A percentile compares a stretch with the other conserved stretches of the same genome.
Conservation (phyloP, 2,329 filamentous ascomycete species). For the Seiridium cupressi region DNA sequence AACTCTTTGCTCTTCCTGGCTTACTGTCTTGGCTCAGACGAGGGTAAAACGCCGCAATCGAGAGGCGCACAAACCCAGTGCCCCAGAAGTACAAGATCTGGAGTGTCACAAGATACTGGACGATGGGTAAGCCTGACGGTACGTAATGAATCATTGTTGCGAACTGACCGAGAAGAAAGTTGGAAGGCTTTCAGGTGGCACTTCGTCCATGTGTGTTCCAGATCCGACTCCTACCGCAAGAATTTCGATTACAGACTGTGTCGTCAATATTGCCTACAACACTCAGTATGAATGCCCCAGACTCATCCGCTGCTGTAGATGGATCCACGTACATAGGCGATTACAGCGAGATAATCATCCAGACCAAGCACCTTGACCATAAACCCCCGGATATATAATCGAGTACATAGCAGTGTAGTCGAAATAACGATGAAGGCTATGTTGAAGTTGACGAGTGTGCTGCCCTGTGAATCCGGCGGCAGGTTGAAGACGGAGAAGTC, state of each 20-base stretch:
- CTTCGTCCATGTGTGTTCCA: conserved; percentile 2
- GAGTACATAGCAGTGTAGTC: neutral
- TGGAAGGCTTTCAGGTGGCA: neutral
- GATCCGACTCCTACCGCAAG: conserved; percentile 7
- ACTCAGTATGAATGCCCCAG: neutral
- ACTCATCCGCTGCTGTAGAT: no score
- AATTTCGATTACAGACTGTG: neutral
- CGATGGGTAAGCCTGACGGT: neutral
- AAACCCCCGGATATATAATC: conserved; percentile 2
- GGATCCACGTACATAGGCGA: neutral
- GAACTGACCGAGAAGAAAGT: conserved; percentile 1
- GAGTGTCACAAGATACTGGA: conserved; percentile 14
- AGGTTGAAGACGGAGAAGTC: conserved; percentile 1
- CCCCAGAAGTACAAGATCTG: conserved; percentile 27
- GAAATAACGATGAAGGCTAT: conserved; percentile 1
- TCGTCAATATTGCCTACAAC: neutral
- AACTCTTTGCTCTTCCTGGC: conserved; percentile 4
- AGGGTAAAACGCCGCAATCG: conserved; percentile 32
- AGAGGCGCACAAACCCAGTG: conserved; percentile 29
- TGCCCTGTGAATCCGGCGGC: neutral
- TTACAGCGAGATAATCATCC: neutral
- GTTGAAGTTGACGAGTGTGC: neutral
- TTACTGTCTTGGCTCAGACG: conserved; percentile 32
- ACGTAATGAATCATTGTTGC: no score
- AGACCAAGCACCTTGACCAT: conserved; percentile 2